Evolutionary conservation across 2,329 filamentous ascomycete species (phyloP).

Genomic region (Blumeria hordei): DNA sequence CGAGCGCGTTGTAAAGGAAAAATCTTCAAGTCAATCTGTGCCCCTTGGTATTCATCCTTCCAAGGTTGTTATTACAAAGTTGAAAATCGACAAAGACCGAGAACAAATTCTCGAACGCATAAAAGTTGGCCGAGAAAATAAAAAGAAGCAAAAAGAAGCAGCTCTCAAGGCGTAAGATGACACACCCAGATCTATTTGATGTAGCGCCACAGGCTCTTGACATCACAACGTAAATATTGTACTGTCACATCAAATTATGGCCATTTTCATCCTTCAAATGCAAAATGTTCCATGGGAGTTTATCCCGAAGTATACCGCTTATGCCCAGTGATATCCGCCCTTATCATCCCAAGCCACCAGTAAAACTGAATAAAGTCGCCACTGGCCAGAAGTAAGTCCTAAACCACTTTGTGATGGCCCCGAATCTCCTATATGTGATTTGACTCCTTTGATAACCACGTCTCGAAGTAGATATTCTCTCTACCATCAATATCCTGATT

Average conservation of each 20-base stretch:
- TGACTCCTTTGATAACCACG: too few relatives aligned
- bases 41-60: conserved; percentile 85
- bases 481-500: too few relatives aligned
- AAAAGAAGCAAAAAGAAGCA: conserved; percentile 28
- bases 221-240: conserved; percentile 5
- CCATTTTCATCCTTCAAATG: conserved; percentile 39
- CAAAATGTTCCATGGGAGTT: conserved; percentile 57
- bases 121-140: conserved; percentile 54
- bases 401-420: too few relatives aligned
- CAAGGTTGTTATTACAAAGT: conserved; percentile 96
- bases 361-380: too few relatives aligned
- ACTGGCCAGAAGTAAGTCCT: too few relatives aligned
- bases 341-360: too few relatives aligned
- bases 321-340: too few relatives aligned
- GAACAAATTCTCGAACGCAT: conserved; percentile 73
- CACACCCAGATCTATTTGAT: conserved; percentile 2
- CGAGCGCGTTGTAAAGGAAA: conserved; percentile 90
- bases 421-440: too few relatives aligned
- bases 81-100: conserved; percentile 93
- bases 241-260: conserved; percentile 24
- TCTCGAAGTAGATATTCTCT: too few relatives aligned
- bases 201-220: conserved; percentile 6
- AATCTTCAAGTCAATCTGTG: conserved; percentile 89
- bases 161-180: conserved; percentile 8
- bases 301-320: conserved; percentile 31